Base-by-base conservation (phyloP, 2,329 filamentous ascomycete genomes). In the Plenodomus tracheiphilus region DNA sequence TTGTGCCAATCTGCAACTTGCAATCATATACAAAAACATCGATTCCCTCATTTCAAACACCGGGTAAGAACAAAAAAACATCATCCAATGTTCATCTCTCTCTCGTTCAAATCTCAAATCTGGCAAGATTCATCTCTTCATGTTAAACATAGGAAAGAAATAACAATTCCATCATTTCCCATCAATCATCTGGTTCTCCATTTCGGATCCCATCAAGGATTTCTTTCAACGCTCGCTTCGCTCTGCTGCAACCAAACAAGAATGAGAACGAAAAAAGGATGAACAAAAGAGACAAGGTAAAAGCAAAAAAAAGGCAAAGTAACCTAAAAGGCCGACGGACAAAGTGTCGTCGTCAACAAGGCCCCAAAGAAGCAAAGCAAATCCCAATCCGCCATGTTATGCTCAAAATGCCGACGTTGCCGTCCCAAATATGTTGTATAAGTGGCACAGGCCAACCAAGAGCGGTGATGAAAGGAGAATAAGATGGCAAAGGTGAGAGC, bases 341-440 rank as follows among this genome's bases (percentile, higher is more conserved):
- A 32, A 32, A 8, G 13, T 15, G 44, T 37, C 45, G 55, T 53
- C 48, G 54, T 61, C 43, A 49, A 46, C 34, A 21, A 42, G 46
- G 45, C 45, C 56, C 47, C 16, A 17, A 46, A 55, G 51, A 56
- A 47, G 47, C 51, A 40, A 53, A 56, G 61, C 59, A 57, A 53
- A 37, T 20, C 35, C 35, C 28, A 7, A 32, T 32, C 64, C 61
- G 58, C 62, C 66, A 54, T 53, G 42, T 48, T 62, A 59, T 66
- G 66, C 62, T 61, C 56, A 52, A 65, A 46, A 57, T 55, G 58
- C 61, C 57, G 65, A 70, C 65, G 66, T 68, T 61, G 65, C 65
- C 66, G 65, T 64, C 65, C 59, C 53, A 59, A 30, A 50, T 54
- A 48, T 50, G 65, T 54, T 65, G 65, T 32, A 52, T 59, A 56